phyloP scores from a whole-genome alignment of 805 yeast genomes.

The Starmerella khaoyaiensis region DNA sequence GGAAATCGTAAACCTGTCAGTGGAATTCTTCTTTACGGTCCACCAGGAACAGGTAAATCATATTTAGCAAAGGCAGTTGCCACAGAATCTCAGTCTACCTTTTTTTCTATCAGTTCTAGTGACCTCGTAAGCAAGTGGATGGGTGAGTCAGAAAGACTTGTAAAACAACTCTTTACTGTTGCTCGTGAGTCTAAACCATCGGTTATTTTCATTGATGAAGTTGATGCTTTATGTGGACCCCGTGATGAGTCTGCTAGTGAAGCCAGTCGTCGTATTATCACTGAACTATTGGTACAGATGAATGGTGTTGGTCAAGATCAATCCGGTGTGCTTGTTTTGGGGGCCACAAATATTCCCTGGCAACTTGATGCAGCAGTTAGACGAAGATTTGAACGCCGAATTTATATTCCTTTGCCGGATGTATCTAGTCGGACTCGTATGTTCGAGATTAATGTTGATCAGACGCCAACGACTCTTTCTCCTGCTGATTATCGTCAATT shows the following conservation, averaged over 20 bases:
- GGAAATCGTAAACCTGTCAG: conserved; percentile 89
- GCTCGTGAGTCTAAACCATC: conserved; percentile 94
- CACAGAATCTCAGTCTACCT: conserved; percentile 94
- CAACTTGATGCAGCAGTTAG: conserved; percentile 94
- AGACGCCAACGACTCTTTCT: conserved; percentile 68
- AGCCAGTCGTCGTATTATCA: conserved; percentile 89
- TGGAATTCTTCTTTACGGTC: conserved; percentile 80
- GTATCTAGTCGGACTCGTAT: conserved; percentile 80
- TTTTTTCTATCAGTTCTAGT: conserved; percentile 89
- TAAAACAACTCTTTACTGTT: conserved; percentile 86
- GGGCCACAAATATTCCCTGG: conserved; percentile 99
- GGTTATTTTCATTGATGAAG: conserved; percentile 93
- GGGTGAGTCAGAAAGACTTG: conserved; percentile 96
- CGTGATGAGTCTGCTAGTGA: conserved; percentile 97
- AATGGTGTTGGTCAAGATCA: conserved; percentile 97
- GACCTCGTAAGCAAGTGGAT: conserved; percentile 97
- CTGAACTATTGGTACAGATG: conserved; percentile 94
- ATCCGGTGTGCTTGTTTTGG: conserved; percentile 81
- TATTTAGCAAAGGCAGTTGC: conserved; percentile 96
- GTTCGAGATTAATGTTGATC: conserved; percentile 89
- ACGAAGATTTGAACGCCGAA: conserved; percentile 90
- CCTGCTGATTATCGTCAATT: conserved; percentile 61
- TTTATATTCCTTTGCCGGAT: conserved; percentile 90
- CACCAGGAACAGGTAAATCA: conserved; percentile 98
- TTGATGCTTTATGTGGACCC: conserved; percentile 95